phyloP scores from a whole-genome alignment of 306 rosid genomes.

The Fagus sylvatica region DNA sequence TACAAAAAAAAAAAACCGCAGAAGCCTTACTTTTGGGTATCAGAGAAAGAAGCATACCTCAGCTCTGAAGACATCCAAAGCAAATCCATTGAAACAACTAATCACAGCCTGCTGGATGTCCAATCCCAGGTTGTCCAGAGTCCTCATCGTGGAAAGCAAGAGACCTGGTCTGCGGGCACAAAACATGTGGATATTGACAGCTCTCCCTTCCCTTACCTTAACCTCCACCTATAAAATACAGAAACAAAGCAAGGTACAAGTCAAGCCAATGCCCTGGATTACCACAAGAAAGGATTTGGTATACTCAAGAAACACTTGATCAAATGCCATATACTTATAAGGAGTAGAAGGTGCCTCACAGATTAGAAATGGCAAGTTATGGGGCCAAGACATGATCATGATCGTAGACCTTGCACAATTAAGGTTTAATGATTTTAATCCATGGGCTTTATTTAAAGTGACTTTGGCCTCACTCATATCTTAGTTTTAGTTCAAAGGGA shows the following conservation, averaged over 20 bases:
- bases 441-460: not conserved
- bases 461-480: not conserved
- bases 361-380: not conserved
- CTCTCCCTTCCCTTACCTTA: conserved; percentile 83
- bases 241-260: conserved; percentile 10
- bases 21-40: conserved; percentile 12
- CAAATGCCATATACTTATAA: not conserved
- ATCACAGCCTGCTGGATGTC: conserved; percentile 98
- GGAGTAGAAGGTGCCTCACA: not conserved
- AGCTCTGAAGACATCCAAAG: conserved; percentile 90
- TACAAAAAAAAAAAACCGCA: not conserved
- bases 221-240: conserved; percentile 75
- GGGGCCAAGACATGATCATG: not conserved
- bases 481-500: not conserved
- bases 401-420: not conserved
- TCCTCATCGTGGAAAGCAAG: conserved; percentile 85
- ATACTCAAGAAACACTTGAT: not conserved
- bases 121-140: conserved; percentile 85
- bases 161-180: conserved; percentile 91
- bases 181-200: conserved; percentile 96
- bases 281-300: conserved; percentile 11
- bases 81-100: conserved; percentile 97
- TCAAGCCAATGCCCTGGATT: conserved; percentile 19
- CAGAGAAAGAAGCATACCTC: conserved; percentile 57
- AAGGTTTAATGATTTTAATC: not conserved